Conservation (phyloP, 371 early-diverging fungal genomes). For the Mucor velutinosus region DNA sequence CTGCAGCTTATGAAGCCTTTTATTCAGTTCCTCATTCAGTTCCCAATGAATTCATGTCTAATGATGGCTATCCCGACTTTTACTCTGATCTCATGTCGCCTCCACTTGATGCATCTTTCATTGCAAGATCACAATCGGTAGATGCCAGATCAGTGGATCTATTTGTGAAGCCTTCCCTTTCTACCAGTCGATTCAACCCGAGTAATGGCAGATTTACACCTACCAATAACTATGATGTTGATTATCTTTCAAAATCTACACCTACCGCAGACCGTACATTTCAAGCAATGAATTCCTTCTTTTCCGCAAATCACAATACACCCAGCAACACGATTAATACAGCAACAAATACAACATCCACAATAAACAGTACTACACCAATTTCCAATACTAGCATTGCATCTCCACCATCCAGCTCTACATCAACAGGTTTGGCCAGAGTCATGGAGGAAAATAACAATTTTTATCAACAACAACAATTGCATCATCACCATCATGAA, state of each 20-base stretch:
- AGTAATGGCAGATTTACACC: constrained; percentile 12
- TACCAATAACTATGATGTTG: constrained; percentile 17
- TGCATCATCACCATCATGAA: constrained; percentile 19
- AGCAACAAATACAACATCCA: neutral
- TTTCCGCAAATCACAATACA: constrained; percentile 5
- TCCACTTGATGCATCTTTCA: constrained; percentile 9
- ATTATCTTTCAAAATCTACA: constrained; percentile 37
- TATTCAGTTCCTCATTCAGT: constrained; percentile 49
- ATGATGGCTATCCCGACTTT: constrained; percentile 18
- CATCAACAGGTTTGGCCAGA: constrained; percentile 24
- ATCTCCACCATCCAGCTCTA: constrained; percentile 16
- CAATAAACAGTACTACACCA: neutral
- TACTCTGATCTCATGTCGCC: constrained; percentile 27
- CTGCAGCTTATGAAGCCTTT: constrained; percentile 58
- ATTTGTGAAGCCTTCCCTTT: constrained; percentile 15
- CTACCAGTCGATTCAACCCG: constrained; percentile 14
- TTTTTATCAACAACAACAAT: constrained; percentile 5
- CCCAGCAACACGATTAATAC: neutral
- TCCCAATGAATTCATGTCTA: constrained; percentile 47
- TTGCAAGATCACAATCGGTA: constrained; percentile 30
- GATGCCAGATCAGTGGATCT: constrained; percentile 28
- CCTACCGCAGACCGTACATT: constrained; percentile 22
- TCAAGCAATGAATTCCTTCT: constrained; percentile 16
- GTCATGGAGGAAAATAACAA: constrained; percentile 23
- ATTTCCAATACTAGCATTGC: constrained; percentile 8